Evolutionary conservation across 306 rosid species (phyloP).

Genomic region (Lithocarpus polystachyus): DNA sequence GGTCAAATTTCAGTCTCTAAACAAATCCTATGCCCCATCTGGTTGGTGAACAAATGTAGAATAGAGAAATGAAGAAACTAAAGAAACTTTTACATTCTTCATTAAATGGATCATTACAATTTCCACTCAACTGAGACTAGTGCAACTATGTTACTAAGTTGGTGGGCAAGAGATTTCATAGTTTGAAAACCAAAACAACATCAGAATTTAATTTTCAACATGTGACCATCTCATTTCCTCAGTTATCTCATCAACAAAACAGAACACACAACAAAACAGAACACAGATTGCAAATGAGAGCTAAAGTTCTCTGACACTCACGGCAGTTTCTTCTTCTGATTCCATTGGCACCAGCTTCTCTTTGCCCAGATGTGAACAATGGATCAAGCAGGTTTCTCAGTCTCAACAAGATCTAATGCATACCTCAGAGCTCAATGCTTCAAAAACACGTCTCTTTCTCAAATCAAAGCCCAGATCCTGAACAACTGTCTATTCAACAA

Average conservation of each 20-base stretch:
- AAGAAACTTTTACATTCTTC: background rate
- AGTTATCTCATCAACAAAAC: background rate
- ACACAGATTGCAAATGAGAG: background rate
- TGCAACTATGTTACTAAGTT: background rate
- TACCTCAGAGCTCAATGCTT: conserved; percentile 1
- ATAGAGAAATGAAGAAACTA: background rate
- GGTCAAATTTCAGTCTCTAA: background rate
- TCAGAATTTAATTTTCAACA: background rate
- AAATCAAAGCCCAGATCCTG: conserved; percentile 46
- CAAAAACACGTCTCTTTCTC: conserved; percentile 11
- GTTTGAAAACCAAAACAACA: background rate
- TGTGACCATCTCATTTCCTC: background rate
- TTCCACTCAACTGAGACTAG: background rate
- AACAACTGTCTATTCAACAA: conserved; percentile 18
- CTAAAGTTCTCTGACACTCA: conserved; percentile 34
- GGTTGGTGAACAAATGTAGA: background rate
- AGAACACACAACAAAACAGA: background rate
- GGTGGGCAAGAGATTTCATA: background rate
- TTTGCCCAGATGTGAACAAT: conserved; percentile 35
- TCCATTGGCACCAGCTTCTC: conserved; percentile 52
- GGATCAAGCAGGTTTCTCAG: conserved; percentile 29
- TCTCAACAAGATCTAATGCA: conserved; percentile 50
- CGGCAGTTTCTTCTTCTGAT: conserved; percentile 76
- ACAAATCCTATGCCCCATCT: background rate
- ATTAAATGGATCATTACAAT: background rate